Base-by-base conservation (phyloP, 2,329 filamentous ascomycete species). In the Penicillium frequentans region DNA sequence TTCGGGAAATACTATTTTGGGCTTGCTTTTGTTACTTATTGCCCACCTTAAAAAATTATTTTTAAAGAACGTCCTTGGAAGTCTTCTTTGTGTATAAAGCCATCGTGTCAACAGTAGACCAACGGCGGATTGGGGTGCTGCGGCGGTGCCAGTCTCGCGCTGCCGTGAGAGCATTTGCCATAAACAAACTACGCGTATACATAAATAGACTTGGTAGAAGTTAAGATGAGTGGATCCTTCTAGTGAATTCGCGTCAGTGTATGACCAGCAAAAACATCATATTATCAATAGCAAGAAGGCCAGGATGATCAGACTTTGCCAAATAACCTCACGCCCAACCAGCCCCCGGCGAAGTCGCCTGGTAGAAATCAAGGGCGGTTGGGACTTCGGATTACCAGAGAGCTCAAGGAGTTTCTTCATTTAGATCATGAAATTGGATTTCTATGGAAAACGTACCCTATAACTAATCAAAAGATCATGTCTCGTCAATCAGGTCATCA, bases 401-500 rank as follows among this genome's bases (percentile, higher is more conserved):
- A 72, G 69, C 70, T 68, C 68, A 59, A 57, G 68, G 60, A 58
- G 60, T 72, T 66, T 76, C 75, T 66, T 77, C 75, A 76, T 73
- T 14, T 50, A 49, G 13, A 29, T n/a, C 14, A 29, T 29, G 51
- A 46, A 46, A 43, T 37, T 54, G 37, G 42, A 53, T 55, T 24
- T 58, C 31, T 21, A 54, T 51, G 53, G 49, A 19, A 16, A 16
- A 67, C 64, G 59, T 67, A 67, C 64, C 58, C 54, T 59, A 57
- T 52, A 33, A 19, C 19, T 57, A 46, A 33, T 33, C 14, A 33
- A 50, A 54, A 59, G 46, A 37, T n/a, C 37, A 60, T 77, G 75
- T 77, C 71, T 70, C 75, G 70, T 70, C 74, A 74, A 60, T 71
- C 72, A 77, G 75, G 75, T 78, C 75, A 78, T 78, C 75, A 77